Evolutionary conservation across 2,329 filamentous ascomycete species (phyloP).

Genomic region (Penicillium glabrum): DNA sequence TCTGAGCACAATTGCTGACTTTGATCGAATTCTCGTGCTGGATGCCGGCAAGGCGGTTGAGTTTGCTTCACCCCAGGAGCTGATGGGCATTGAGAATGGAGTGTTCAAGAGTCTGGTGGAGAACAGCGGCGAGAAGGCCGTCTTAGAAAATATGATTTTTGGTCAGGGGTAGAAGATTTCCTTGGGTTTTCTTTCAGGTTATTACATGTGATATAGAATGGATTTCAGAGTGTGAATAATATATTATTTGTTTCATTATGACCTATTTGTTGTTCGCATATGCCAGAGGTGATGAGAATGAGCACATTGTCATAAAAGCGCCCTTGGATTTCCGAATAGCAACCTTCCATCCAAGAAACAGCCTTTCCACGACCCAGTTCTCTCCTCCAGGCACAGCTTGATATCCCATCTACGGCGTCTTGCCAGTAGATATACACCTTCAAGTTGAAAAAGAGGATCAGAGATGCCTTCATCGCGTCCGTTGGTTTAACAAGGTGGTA

Average conservation of each 20-base stretch:
- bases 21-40: conserved; percentile 72
- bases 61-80: conserved; percentile 63
- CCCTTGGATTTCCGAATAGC: not conserved
- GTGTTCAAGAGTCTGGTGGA: conserved; percentile 26
- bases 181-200: not conserved
- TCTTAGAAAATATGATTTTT: conserved; percentile 25
- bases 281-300: not conserved
- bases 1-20: conserved; percentile 74
- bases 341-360: not conserved
- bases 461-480: conserved; percentile 98
- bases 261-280: not conserved
- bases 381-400: not conserved
- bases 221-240: conserved; percentile 8
- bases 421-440: conserved; percentile 35
- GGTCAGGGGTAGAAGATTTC: conserved; percentile 1
- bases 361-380: conserved; percentile 11
- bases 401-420: conserved; percentile 5
- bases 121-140: conserved; percentile 24
- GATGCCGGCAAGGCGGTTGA: conserved; percentile 68
- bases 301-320: conserved; percentile 9
- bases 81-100: conserved; percentile 47
- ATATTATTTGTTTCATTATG: not conserved
- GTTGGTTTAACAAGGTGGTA: conserved; percentile 92
- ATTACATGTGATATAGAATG: conserved; percentile 3
- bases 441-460: conserved; percentile 64